Evolutionary conservation across 257 asterid species (phyloP).

Genomic region (Solanum rostratum): DNA sequence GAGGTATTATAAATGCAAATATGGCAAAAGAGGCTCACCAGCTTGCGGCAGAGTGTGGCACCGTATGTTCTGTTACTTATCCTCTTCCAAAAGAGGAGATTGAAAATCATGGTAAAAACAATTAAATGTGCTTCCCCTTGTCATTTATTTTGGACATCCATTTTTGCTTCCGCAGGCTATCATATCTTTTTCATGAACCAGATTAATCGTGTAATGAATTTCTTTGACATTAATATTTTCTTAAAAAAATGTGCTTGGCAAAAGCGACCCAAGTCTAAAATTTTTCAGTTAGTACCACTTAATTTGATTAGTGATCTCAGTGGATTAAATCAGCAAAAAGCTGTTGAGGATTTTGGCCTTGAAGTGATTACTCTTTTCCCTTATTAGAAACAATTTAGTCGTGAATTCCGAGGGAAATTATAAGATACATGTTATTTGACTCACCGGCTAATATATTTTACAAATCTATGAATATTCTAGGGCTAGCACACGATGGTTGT

Average conservation of each 20-base stretch:
- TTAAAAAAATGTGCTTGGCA: background rate
- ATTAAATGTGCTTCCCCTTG: background rate
- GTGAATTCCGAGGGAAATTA: background rate
- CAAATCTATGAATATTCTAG: conserved; percentile 24
- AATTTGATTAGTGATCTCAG: background rate
- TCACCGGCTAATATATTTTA: background rate
- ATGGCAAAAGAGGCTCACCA: conserved; percentile 84
- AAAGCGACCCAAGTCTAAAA: background rate
- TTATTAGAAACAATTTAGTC: background rate
- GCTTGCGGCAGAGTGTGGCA: conserved; percentile 51
- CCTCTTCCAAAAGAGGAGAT: conserved; percentile 80
- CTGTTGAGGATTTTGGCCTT: background rate
- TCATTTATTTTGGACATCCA: background rate
- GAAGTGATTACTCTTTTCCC: background rate
- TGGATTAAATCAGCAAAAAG: background rate
- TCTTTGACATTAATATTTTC: background rate
- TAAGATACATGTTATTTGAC: background rate
- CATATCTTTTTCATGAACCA: background rate
- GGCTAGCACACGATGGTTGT: conserved; percentile 87
- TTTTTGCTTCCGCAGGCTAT: background rate
- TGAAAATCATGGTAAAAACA: conserved; percentile 54
- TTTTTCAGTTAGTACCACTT: background rate
- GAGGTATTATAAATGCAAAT: conserved; percentile 56
- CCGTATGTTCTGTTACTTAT: conserved; percentile 52
- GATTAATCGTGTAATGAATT: background rate